Evolutionary conservation across 257 asterid genomes (phyloP).

Genomic region (Plantago major): DNA sequence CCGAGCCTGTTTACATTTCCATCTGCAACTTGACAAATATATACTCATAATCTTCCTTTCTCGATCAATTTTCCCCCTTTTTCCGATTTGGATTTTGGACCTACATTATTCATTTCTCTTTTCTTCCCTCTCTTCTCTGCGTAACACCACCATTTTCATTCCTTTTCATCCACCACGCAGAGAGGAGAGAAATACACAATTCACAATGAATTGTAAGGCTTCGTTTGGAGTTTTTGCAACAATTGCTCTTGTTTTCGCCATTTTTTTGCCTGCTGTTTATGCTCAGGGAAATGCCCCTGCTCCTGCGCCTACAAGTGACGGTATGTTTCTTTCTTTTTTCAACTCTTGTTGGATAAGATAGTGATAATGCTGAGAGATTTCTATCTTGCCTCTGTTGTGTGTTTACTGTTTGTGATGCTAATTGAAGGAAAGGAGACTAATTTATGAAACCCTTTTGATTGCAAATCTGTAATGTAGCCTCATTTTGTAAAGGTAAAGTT

Average conservation of each 20-base stretch:
- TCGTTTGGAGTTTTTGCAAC: constrained; percentile 35
- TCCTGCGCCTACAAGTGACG: constrained; percentile 68
- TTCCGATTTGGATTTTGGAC: neutral
- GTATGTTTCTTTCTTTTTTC: constrained; percentile 24
- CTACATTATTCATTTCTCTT: neutral
- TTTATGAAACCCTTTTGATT: neutral
- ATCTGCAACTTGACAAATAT: neutral
- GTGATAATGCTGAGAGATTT: neutral
- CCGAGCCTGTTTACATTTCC: too few relatives aligned
- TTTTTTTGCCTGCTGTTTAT: constrained; percentile 44
- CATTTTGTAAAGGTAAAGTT: neutral
- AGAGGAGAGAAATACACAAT: constrained; percentile 27
- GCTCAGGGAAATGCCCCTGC: constrained; percentile 55
- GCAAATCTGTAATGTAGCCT: neutral
- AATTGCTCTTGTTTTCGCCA: constrained; percentile 36
- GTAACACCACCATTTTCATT: neutral
- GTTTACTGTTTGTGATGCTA: too few relatives aligned
- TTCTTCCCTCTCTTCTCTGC: constrained; percentile 1
- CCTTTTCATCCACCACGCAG: constrained; percentile 9
- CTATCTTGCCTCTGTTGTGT: too few relatives aligned
- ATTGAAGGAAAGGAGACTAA: too few relatives aligned
- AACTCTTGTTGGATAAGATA: neutral
- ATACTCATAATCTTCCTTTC: neutral
- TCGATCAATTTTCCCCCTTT: neutral
- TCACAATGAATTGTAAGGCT: constrained; percentile 30